Evolutionary conservation across 805 yeast species (phyloP).

Genomic region (Wickerhamia fluorescens): DNA sequence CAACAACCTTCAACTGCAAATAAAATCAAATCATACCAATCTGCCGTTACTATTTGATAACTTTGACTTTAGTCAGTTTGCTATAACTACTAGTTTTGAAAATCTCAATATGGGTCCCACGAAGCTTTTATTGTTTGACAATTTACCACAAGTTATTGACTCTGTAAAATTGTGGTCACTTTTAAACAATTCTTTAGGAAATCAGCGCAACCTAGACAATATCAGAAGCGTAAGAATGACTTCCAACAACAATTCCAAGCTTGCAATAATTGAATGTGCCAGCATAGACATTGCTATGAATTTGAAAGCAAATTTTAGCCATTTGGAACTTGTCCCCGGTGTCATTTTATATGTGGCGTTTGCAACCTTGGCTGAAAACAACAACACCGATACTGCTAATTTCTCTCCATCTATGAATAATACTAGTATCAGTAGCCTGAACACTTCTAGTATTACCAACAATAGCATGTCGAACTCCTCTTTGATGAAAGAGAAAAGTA

Average conservation of each 20-base stretch:
- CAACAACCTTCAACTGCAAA: conserved; percentile 1
- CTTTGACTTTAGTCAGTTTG: conserved; percentile 49
- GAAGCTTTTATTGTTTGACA: conserved; percentile 68
- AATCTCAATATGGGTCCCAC: conserved; percentile 71
- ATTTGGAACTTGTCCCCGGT: conserved; percentile 77
- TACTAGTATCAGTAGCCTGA: conserved; percentile 1
- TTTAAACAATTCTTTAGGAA: conserved; percentile 38
- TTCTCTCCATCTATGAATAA: neutral
- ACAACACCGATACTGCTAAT: neutral
- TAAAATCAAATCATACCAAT: neutral
- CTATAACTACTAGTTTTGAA: conserved; percentile 65
- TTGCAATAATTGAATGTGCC: conserved; percentile 60
- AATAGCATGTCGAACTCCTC: conserved; percentile 1
- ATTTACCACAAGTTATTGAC: conserved; percentile 69
- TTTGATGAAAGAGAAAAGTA: too few species aligned
- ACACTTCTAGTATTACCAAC: conserved; percentile 1
- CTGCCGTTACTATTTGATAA: conserved; percentile 36
- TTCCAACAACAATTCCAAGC: conserved; percentile 12
- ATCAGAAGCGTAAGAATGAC: conserved; percentile 48
- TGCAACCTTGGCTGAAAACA: conserved; percentile 55
- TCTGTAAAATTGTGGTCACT: conserved; percentile 27
- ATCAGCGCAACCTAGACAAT: conserved; percentile 55
- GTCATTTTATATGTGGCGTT: conserved; percentile 71
- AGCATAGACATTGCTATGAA: conserved; percentile 68
- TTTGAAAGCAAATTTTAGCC: conserved; percentile 72